These are phyloP conservation scores for Jatropha podagrica DNA, from an alignment of 441 rosid species.

Conservation along the genomic window DNA sequence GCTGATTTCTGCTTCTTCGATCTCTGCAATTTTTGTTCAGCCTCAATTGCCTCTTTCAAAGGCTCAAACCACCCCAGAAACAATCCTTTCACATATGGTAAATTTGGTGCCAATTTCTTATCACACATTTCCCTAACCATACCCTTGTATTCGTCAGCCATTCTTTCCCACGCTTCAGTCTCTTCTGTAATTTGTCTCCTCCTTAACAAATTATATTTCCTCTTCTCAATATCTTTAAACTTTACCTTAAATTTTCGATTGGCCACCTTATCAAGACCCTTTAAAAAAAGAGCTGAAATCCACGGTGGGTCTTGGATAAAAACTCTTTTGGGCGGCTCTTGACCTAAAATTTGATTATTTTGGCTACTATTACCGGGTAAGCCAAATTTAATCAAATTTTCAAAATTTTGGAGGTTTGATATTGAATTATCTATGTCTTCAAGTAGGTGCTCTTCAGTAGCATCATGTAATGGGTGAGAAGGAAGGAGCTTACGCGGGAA, in stretches of 20 bases:
- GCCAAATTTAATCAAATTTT: conserved; percentile 24
- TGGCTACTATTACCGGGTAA: conserved; percentile 24
- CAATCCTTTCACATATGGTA: conserved; percentile 74
- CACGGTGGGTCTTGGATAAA: conserved; percentile 76
- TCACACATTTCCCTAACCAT: conserved; percentile 75
- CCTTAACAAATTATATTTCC: conserved; percentile 61
- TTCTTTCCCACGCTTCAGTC: conserved; percentile 91
- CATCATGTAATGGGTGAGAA: conserved; percentile 28
- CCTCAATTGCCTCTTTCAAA: conserved; percentile 65
- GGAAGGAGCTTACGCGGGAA: conserved; percentile 23
- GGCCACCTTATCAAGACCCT: conserved; percentile 51
- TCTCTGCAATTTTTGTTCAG: conserved; percentile 66
- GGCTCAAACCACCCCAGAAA: conserved; percentile 94
- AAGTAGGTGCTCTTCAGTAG: conserved; percentile 30
- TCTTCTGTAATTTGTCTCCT: conserved; percentile 80
- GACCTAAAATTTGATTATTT: conserved; percentile 26
- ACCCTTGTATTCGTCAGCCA: conserved; percentile 68
- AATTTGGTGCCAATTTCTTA: conserved; percentile 73
- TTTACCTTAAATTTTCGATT: conserved; percentile 47
- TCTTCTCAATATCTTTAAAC: conserved; percentile 51
- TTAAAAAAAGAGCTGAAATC: conserved; percentile 64
- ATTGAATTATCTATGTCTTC: conserved; percentile 39
- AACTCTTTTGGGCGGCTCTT: conserved; percentile 36
- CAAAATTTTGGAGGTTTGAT: conserved; percentile 22
- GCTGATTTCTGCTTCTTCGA: conserved; percentile 70